phyloP scores from a whole-genome alignment of 495 filamentous ascomycete genomes.

The Lasiosphaeria ovina region DNA sequence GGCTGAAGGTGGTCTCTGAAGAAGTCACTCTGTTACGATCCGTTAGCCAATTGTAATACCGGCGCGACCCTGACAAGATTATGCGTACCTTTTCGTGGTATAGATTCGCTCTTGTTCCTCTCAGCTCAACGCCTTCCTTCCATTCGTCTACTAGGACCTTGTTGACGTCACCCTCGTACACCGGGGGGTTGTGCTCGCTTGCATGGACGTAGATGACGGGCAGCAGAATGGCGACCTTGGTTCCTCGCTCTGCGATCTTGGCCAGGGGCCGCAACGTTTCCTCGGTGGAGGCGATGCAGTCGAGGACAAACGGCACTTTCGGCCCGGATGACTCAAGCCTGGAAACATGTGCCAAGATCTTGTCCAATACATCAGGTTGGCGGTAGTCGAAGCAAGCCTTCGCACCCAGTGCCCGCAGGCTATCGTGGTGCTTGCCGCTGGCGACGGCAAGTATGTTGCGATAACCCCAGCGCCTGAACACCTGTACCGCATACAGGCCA shows the following conservation, averaged over 20 bases:
- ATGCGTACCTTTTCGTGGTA: conserved; percentile 41
- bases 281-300: conserved; percentile 51
- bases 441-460: conserved; percentile 47
- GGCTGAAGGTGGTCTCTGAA: conserved; percentile 46
- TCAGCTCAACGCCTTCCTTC: conserved; percentile 48
- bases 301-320: conserved; percentile 44
- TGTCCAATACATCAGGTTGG: conserved; percentile 32
- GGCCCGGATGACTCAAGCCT: conserved; percentile 10
- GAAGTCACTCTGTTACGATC: conserved; percentile 44
- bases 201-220: conserved; percentile 50
- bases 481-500: conserved; percentile 49
- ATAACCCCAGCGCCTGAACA: conserved; percentile 51
- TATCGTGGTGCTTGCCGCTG: conserved; percentile 41
- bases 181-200: conserved; percentile 28
- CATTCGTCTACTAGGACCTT: conserved; percentile 33
- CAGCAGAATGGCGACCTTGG: conserved; percentile 50
- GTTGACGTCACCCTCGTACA: conserved; percentile 45
- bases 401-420: conserved; percentile 42
- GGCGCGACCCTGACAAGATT: background rate
- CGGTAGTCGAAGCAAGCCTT: conserved; percentile 48
- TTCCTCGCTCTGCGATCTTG: conserved; percentile 42
- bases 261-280: conserved; percentile 42
- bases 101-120: conserved; percentile 48
- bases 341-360: conserved; percentile 28
- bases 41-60: background rate